Evolutionary conservation across 768 basidiomycete species (phyloP), one percentile per base, ranked within the genome.

Genomic region (Xerocomus potaroensis): DNA sequence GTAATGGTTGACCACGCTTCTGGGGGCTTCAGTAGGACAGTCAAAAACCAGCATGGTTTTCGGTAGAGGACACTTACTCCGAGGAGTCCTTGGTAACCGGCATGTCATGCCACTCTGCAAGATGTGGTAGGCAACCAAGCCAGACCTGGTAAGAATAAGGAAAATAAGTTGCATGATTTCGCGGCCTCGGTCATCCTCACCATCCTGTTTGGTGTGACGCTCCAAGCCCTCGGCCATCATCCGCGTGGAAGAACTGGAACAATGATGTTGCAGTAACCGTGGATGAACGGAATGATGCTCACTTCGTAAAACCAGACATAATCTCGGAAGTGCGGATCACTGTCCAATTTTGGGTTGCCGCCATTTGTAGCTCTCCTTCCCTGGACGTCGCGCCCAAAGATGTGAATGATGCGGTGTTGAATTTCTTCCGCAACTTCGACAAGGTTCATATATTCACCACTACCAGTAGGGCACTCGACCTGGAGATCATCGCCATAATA

Each of bases 121-220:
- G 55, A 97, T 93, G 57, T 91, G 87, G 63, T 85, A 92, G 14
- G 90, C 89, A 41, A 95, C 91, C 16, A 94, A 72, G 35, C 91
- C 91, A 19, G 91, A 90, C 87, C 84, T 87, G 39, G 44, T 1
- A 24, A 40, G 23, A 37, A 10, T 21, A 34, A 8, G 5, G 6
- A 27, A 26, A 6, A 41, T 35, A 41, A 36, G 5, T 14, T 18
- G 16, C 8, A 22, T 8, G 8, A 27, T 19, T 8, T 29, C 12
- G 14, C 19, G 16, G 14, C 21, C 12, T 24, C 14, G 6, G 31
- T 19, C 2, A 37, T 27, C 53, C 75, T 68, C 60, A 85, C 94
- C 95, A 99, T 56, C 96, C 96, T 51, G 94, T 97, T 67, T 99
- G 96, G 69, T 99, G 96, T 5, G 93, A 96, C 3, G 95, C 96